Conservation (phyloP, 805 yeast genomes). For the Cyberlindnera bimundalis region DNA sequence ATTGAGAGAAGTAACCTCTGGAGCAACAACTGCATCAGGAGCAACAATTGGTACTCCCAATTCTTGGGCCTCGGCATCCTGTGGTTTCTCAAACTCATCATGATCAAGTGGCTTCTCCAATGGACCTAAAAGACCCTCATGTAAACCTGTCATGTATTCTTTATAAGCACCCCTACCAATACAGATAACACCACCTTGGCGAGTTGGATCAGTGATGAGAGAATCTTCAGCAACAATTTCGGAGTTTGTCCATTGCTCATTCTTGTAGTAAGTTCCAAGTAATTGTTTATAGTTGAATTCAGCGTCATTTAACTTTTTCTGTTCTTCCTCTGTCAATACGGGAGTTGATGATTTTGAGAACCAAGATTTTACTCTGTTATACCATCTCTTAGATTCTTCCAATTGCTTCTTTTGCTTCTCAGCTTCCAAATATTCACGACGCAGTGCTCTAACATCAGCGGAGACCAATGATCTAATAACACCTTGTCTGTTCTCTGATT, state of each 20-base stretch:
- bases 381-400: slow-evolving; percentile 21
- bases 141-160: slow-evolving; percentile 86
- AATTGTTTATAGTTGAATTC: slow-evolving; percentile 42
- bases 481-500: slow-evolving; percentile 82
- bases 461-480: slow-evolving; percentile 81
- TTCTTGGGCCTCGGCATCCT: neutral
- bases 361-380: slow-evolving; percentile 17
- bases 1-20: slow-evolving; percentile 9
- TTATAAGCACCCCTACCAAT: slow-evolving; percentile 95
- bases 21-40: slow-evolving; percentile 7
- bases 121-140: slow-evolving; percentile 95
- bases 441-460: slow-evolving; percentile 66
- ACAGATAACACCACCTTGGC: slow-evolving; percentile 84
- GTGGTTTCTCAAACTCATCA: slow-evolving; percentile 15
- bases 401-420: slow-evolving; percentile 22
- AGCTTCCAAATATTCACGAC: slow-evolving; percentile 43
- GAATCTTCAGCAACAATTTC: slow-evolving; percentile 44
- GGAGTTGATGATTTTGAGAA: slow-evolving; percentile 5
- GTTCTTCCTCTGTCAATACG: slow-evolving; percentile 19
- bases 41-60: slow-evolving; percentile 4
- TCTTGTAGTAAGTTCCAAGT: slow-evolving; percentile 54
- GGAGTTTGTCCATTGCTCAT: slow-evolving; percentile 23
- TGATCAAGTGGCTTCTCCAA: slow-evolving; percentile 48
- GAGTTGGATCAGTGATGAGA: slow-evolving; percentile 36
- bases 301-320: slow-evolving; percentile 26